A percentile compares a stretch with the other conserved stretches of the same genome.
Evolutionary conservation across 805 yeast species (phyloP).

Genomic region (Wickerhamomyces mucosus): DNA sequence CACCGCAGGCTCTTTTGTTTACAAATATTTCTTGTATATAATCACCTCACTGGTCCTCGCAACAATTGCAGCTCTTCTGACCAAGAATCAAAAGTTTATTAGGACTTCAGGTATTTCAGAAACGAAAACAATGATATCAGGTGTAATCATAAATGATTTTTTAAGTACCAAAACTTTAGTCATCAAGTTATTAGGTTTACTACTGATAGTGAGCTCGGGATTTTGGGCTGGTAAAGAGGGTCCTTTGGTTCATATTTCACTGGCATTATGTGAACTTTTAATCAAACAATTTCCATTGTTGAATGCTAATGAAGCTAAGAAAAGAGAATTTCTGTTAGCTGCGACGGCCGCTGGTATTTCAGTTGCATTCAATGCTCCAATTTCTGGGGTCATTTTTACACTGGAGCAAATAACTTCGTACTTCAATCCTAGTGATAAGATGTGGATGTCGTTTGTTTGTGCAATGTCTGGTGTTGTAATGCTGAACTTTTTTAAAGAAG

Average conservation of each 20-base stretch:
- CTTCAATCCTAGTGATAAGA: constrained; percentile 49
- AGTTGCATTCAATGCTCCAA: constrained; percentile 79
- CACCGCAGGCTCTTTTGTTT: constrained; percentile 21
- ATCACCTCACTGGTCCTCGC: constrained; percentile 31
- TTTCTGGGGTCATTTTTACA: constrained; percentile 79
- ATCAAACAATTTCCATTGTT: constrained; percentile 24
- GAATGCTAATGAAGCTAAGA: constrained; percentile 42
- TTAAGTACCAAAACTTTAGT: constrained; percentile 43
- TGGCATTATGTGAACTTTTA: constrained; percentile 40
- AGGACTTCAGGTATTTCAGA: constrained; percentile 65
- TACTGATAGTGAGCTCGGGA: constrained; percentile 65
- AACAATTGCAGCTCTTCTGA: constrained; percentile 23
- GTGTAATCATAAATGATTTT: constrained; percentile 45
- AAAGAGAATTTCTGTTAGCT: constrained; percentile 61
- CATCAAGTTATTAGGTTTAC: constrained; percentile 47
- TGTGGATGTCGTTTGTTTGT: constrained; percentile 81
- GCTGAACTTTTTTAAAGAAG: constrained; percentile 37
- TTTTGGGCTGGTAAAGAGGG: constrained; percentile 84
- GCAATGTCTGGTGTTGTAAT: constrained; percentile 66
- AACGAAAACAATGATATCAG: constrained; percentile 57
- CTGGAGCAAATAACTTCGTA: constrained; percentile 59
- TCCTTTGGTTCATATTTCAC: constrained; percentile 73
- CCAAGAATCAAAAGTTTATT: constrained; percentile 27
- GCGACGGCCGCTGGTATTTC: constrained; percentile 80
- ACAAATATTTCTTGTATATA: constrained; percentile 28